These are phyloP conservation scores for Yamadazyma blattariae DNA, from an alignment of 1,139 yeast species.

Conservation along the genomic window DNA sequence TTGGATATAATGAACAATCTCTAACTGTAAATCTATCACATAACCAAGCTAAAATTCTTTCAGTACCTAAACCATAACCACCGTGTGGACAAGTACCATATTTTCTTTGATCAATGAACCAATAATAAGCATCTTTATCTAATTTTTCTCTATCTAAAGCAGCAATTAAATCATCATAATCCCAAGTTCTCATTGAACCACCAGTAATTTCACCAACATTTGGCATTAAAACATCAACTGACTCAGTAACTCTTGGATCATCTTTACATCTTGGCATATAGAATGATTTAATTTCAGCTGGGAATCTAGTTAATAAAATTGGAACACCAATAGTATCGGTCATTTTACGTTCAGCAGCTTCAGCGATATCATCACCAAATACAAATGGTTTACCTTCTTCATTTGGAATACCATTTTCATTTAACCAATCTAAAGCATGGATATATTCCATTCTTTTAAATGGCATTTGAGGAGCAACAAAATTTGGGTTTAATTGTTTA, in stretches of 20 bases:
- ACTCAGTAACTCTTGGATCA: conserved; percentile 93
- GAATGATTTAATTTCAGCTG: conserved; percentile 94
- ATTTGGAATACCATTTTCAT: conserved; percentile 89
- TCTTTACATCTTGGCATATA: conserved; percentile 93
- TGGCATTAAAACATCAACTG: conserved; percentile 98
- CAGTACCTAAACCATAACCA: conserved; percentile 98
- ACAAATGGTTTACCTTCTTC: conserved; percentile 91
- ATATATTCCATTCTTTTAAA: conserved; percentile 90
- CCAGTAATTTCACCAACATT: conserved; percentile 98
- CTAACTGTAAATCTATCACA: conserved; percentile 97
- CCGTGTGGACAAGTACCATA: conserved; percentile 99
- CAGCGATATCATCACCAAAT: conserved; percentile 99
- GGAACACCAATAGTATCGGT: conserved; percentile 93
- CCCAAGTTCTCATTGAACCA: conserved; percentile 96
- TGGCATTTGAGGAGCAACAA: conserved; percentile 77
- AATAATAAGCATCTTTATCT: conserved; percentile 77
- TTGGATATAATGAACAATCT: conserved; percentile 96
- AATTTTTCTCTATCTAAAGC: conserved; percentile 93
- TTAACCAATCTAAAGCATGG: conserved; percentile 93
- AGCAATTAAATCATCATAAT: conserved; percentile 75
- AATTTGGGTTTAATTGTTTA: conserved; percentile 88
- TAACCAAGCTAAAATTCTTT: conserved; percentile 96
- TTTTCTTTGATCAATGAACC: conserved; percentile 94
- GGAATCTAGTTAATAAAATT: conserved; percentile 89
- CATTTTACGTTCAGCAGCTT: conserved; percentile 99